Base-by-base conservation (phyloP, 345 rosid genomes). In the Rhizophora apiculata region DNA sequence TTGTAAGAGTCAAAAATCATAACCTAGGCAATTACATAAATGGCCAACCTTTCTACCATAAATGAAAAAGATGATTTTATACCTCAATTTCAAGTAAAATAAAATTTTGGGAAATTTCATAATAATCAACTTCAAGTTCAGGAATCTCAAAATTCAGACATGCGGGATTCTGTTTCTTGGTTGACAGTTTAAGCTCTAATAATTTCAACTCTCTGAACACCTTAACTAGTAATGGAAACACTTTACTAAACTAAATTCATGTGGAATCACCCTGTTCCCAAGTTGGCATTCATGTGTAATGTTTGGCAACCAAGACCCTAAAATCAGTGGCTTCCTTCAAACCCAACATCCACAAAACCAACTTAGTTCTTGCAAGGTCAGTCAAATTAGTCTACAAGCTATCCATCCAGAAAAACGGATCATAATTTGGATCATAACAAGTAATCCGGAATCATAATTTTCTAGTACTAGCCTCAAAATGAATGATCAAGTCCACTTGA, bases 1-100 rank as follows among this genome's bases (percentile, higher is more conserved):
- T 71, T 59, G 67, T 66, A 70, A 63, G 37, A 52, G 73, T n/a
- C 53, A 78, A 64, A 69, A 65, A 11, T 29, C 29, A 16, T 64
- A 30, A 63, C 1, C 27, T 60, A 65, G 29, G 63, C 60, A 51
- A 6, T 30, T 59, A 61, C 43, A 59, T 15, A 43, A 34, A 39
- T 27, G 36, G 46, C 36, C 49, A 4, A 43, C 16, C 16, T 43
- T 43, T 43, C 18, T 13, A 13, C 5, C 49, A 43, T 3, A 43
- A 15, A 11, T 0, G 48, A 43, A 43, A 43, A 43, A 2, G 48
- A 43, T 43, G 49, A 43, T 43, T 48, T 48, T 54, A 68, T 10
- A 48, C 20, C 21, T 43, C 27, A 55, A 8, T 49, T 60, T 30
- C n/a, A 22, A 34, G 64, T 15, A 43, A 26, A 31, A 63, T 19